Evolutionary conservation across 768 basidiomycete genomes (phyloP).

Genomic region (Phallus indusiatus): DNA sequence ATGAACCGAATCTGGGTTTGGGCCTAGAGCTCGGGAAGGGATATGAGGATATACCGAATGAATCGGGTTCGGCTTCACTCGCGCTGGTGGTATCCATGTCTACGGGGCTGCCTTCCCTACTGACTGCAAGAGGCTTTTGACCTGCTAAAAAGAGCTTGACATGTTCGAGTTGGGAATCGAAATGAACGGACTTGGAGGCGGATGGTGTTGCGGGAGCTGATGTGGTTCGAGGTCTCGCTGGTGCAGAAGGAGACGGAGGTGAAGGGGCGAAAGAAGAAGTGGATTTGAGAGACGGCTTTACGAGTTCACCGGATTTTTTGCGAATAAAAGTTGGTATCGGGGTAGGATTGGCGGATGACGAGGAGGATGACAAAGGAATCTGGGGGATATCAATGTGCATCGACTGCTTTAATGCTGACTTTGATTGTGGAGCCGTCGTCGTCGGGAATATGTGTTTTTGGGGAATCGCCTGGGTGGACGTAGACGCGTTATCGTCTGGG

Average conservation of each 20-base stretch:
- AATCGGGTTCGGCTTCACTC: conserved; percentile 17
- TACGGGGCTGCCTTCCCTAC: conserved; percentile 81
- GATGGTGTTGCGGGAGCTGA: conserved; percentile 75
- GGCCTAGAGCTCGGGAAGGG: not conserved
- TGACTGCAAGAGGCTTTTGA: conserved; percentile 91
- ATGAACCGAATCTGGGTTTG: not conserved
- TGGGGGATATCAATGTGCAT: not conserved
- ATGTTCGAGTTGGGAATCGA: conserved; percentile 84
- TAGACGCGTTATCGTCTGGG: not conserved
- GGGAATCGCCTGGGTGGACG: not conserved
- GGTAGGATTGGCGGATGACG: not conserved
- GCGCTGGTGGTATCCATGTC: conserved; percentile 72
- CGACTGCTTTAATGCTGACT: not conserved
- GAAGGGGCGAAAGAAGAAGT: conserved; percentile 30
- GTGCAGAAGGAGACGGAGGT: conserved; percentile 32
- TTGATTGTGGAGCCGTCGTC: too few species aligned
- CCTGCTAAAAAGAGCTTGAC: conserved; percentile 92
- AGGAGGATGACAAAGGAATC: not conserved
- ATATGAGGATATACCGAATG: not conserved
- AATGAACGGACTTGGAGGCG: conserved; percentile 81
- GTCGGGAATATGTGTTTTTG: not conserved
- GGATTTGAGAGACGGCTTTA: conserved; percentile 85
- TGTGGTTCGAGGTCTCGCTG: conserved; percentile 28
- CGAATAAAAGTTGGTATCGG: conserved; percentile 36
- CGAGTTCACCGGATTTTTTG: conserved; percentile 90